Base-by-base conservation (phyloP, 257 asterid species). In the Paulownia fortunei region DNA sequence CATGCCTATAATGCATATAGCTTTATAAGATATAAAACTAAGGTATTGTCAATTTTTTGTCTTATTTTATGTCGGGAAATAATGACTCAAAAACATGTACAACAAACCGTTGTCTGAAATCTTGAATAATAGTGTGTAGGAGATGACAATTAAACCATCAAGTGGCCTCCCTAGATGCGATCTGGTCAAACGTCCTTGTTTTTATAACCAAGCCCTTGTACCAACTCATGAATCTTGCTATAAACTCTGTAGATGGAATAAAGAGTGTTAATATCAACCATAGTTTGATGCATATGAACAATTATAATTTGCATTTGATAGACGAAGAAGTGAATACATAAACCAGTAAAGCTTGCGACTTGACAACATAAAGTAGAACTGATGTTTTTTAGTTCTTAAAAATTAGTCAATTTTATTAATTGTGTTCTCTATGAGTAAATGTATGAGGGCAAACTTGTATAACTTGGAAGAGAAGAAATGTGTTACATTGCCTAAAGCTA, bases 201-300 rank as follows among this genome's bases (percentile, higher is more conserved):
- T 82, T 77, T 68, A n/a, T 81, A 24, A 26, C 77, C 80, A 86
- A 69, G 62, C 85, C 81, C 85, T 86, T 86, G 88, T 86, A 86
- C 90, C 90, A 86, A 66, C 90, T 86, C 90, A 86, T 86, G 86
- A 86, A 86, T 73, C 87, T 79, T 61, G 90, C 90, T 66, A 91
- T 82, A 62, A 91, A 91, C 79, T 92, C 97, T 92, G 90, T 55
- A 78, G 61, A 79, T 60, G 83, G 49, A 67, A 75, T 64, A 70
- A 58, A 67, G 54, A 58, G 51, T 27, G 61, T 68, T 59, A 77
- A 11, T 60, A 13, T 15, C 27, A 62, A 65, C 41, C 19, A 60
- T 16, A 26, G 16, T 55, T 30, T 34, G 81, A 54, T 69, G 61
- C 73, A 80, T 36, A 66, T 56, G 54, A 64, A 56, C 26, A 44